phyloP scores from a whole-genome alignment of 768 basidiomycete genomes.

The Podaxis sp. region DNA sequence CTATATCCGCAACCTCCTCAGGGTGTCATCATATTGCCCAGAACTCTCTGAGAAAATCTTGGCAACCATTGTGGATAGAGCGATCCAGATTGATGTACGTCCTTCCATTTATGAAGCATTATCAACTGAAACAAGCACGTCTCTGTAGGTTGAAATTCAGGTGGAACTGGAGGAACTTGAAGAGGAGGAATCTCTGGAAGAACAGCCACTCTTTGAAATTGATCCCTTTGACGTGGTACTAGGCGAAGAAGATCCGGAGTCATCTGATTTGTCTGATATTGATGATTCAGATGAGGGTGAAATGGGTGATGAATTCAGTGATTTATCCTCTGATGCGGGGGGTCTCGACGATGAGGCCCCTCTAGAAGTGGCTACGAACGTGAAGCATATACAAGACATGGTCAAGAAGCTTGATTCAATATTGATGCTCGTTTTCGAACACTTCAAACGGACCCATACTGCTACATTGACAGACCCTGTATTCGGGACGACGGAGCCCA shows the following conservation, averaged over 20 bases:
- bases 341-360: constrained; percentile 36
- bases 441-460: constrained; percentile 56
- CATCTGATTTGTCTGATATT: constrained; percentile 31
- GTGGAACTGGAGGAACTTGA: constrained; percentile 93
- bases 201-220: constrained; percentile 50
- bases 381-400: constrained; percentile 79
- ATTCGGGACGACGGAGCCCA: constrained; percentile 9
- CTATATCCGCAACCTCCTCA: constrained; percentile 87
- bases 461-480: neutral
- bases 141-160: constrained; percentile 84
- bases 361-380: constrained; percentile 47
- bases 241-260: constrained; percentile 60
- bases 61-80: constrained; percentile 86
- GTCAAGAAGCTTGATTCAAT: constrained; percentile 89
- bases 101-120: neutral
- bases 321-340: constrained; percentile 70
- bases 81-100: constrained; percentile 92
- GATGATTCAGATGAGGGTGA: constrained; percentile 46
- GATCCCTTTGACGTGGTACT: constrained; percentile 86
- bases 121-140: neutral
- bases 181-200: constrained; percentile 51
- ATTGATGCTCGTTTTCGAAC: constrained; percentile 78
- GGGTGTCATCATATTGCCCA: constrained; percentile 81
- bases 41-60: constrained; percentile 83
- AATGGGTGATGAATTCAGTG: constrained; percentile 58